phyloP scores from a whole-genome alignment of 768 basidiomycete genomes.

The Psilocybe cyanescens region DNA sequence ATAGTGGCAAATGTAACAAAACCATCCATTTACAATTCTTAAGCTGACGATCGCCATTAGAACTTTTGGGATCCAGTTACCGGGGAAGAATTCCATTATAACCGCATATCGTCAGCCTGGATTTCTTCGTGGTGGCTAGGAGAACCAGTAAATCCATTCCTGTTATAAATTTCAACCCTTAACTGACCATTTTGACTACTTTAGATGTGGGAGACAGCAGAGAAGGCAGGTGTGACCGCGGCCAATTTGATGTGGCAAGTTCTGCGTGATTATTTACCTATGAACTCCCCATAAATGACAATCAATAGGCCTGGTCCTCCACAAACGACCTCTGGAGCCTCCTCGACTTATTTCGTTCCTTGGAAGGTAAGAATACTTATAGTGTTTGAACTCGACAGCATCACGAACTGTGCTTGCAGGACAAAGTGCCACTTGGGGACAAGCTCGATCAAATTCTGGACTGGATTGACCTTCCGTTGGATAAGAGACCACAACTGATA shows the following conservation, averaged over 20 bases:
- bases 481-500: slow-evolving; percentile 76
- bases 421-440: slow-evolving; percentile 63
- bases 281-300: neutral
- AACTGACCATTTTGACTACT: slow-evolving; percentile 1
- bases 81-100: slow-evolving; percentile 72
- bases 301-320: slow-evolving; percentile 80
- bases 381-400: neutral
- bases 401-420: slow-evolving; percentile 30
- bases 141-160: slow-evolving; percentile 64
- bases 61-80: slow-evolving; percentile 85
- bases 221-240: slow-evolving; percentile 69
- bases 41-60: slow-evolving; percentile 36
- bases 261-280: neutral
- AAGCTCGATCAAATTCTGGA: slow-evolving; percentile 79
- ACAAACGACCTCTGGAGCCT: slow-evolving; percentile 61
- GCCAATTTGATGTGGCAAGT: slow-evolving; percentile 93
- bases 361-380: slow-evolving; percentile 58
- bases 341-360: slow-evolving; percentile 78
- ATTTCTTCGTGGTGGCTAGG: slow-evolving; percentile 84
- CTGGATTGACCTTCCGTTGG: slow-evolving; percentile 84
- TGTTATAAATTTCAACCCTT: neutral
- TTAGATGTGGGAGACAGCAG: slow-evolving; percentile 92
- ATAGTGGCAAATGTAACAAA: slow-evolving; percentile 79
- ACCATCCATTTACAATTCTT: neutral
- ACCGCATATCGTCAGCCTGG: slow-evolving; percentile 62